Evolutionary conservation across 208 protist species (phyloP).

Genomic region (Acanthamoeba lenticulata): DNA sequence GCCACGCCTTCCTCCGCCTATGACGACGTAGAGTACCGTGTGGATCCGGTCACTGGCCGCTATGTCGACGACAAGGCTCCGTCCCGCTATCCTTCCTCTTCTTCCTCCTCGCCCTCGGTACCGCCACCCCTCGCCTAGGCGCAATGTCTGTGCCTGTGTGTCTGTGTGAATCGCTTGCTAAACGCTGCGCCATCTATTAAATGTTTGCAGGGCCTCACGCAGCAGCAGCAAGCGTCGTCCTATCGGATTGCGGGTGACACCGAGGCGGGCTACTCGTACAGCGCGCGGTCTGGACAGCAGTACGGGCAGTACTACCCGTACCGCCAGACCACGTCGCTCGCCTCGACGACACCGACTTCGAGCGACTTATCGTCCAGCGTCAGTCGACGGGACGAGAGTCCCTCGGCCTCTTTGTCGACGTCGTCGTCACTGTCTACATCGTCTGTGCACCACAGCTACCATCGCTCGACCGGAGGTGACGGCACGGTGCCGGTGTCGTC

Average conservation of each 20-base stretch:
- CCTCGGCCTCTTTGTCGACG: not conserved
- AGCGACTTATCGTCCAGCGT: not conserved
- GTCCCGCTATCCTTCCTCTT: not conserved
- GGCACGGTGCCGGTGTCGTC: not conserved
- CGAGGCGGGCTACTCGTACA: not conserved
- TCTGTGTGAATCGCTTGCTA: not conserved
- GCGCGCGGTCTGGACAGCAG: not conserved
- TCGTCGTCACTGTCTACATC: not conserved
- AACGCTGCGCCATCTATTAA: not conserved
- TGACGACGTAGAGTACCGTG: constrained; percentile 19
- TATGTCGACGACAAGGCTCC: constrained; percentile 20
- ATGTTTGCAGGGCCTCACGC: too few relatives aligned
- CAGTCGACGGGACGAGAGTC: not conserved
- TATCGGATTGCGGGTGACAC: not conserved
- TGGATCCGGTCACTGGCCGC: not conserved
- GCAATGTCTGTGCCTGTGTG: not conserved
- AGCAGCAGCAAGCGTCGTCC: not conserved
- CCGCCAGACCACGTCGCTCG: not conserved
- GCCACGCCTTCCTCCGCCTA: not conserved
- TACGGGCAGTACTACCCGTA: constrained; percentile 4
- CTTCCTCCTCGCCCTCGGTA: not conserved
- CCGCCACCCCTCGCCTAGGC: not conserved
- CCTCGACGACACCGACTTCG: not conserved
- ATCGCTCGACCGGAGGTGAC: not conserved
- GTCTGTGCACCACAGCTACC: not conserved